Base-by-base conservation (phyloP, 208 protist genomes). In the Phytomonas sp. region DNA sequence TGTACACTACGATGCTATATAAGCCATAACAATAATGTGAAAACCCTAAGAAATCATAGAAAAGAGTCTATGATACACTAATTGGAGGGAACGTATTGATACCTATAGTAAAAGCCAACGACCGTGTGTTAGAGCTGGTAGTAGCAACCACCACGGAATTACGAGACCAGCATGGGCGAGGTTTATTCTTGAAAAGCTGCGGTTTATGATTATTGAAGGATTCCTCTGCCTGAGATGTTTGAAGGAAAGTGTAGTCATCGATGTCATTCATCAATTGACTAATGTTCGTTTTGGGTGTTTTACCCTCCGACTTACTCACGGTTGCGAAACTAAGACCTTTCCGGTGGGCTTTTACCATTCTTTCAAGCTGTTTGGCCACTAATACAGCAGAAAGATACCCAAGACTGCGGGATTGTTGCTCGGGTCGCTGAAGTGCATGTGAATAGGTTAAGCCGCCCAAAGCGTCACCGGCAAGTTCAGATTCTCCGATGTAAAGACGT, bases 401-500 rank as follows among this genome's bases (percentile, higher is more conserved):
- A 23, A 56, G 45, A 19, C 19, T 56, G 26, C 26, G 45, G 45
- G 45, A 8, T 56, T 56, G 45, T 4, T 56, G 45, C 45, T 19
- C 45, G 5, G 45, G 4, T 56, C 45, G 45, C 45, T 56, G 45
- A 56, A 56, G 45, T 56, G 45, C 45, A 26, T 56, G 45, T 56
- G 45, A 56, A 19, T 56, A 56, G 2, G 45, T 23, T 26, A 26
- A 23, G 45, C 45, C 45, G 45, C 45, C 19, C 45, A 56, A 56
- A 26, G 45, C 45, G 16, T 56, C 45, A 1, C 45, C 45, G 26
- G 45, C 45, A 6, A 56, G 45, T 56, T 23, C 45, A 23, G 45
- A 56, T 26, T 63, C 32, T 26, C 52, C 31, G 6, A 65, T 19
- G 29, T 64, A 83, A 60, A 89, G 79, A 26, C 86, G 79, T 69